A percentile compares a stretch with the other conserved stretches of the same genome.
phyloP scores from a whole-genome alignment of 495 filamentous ascomycete species.

The Xylaria bambusicola region DNA sequence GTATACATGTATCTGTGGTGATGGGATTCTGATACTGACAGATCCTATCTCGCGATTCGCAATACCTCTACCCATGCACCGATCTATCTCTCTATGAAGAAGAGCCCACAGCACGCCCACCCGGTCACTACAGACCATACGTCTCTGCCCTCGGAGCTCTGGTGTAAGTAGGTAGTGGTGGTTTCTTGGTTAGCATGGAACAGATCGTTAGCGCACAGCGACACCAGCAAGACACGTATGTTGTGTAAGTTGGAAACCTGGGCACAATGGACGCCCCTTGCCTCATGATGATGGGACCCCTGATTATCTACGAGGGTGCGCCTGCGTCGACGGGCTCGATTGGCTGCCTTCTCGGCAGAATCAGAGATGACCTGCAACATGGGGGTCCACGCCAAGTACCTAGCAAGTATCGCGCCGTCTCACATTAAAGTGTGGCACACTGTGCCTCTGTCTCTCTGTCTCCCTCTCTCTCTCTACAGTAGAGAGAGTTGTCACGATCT shows the following conservation, averaged over 20 bases:
- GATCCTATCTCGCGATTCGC: neutral
- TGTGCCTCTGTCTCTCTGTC: neutral
- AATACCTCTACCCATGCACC: too few species aligned
- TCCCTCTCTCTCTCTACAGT: neutral
- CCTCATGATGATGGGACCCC: constrained; percentile 21
- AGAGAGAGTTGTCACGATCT: too few species aligned
- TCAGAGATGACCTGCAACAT: constrained; percentile 21
- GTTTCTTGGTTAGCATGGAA: neutral
- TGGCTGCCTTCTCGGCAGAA: constrained; percentile 22
- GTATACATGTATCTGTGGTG: too few species aligned
- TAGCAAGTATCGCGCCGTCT: constrained; percentile 7
- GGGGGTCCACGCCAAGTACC: constrained; percentile 14
- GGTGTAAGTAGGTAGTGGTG: too few species aligned
- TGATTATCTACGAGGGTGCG: constrained; percentile 18
- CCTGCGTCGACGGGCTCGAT: constrained; percentile 12
- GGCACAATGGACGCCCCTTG: constrained; percentile 17
- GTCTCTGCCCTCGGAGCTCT: too few species aligned
- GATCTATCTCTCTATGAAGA: too few species aligned
- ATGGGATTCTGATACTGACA: neutral
- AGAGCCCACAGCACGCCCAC: too few species aligned
- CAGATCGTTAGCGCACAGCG: constrained; percentile 4
- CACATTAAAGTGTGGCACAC: neutral
- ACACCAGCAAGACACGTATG: constrained; percentile 16
- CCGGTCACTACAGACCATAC: too few species aligned
- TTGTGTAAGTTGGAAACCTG: constrained; percentile 17